Evolutionary conservation across 495 filamentous ascomycete species (phyloP).

Genomic region (Lophiostoma macrostomum): DNA sequence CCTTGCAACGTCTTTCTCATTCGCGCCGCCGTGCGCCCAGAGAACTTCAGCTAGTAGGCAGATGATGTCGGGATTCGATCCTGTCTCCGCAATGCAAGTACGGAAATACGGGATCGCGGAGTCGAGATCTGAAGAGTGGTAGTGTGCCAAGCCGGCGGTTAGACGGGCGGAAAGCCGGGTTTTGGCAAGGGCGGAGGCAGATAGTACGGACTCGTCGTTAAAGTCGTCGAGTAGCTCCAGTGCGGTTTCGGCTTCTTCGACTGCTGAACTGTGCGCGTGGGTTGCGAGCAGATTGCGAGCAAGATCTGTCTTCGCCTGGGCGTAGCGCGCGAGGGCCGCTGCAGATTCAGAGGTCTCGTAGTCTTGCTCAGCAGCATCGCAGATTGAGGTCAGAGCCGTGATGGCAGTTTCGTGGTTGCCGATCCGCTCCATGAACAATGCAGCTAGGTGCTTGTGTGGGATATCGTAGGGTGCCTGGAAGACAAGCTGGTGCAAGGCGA

Average conservation of each 20-base stretch:
- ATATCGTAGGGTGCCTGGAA: constrained; percentile 64
- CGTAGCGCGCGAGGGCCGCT: constrained; percentile 66
- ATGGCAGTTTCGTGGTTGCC: constrained; percentile 64
- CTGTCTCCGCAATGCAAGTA: constrained; percentile 73
- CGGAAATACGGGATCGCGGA: constrained; percentile 75
- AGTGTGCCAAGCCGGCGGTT: constrained; percentile 78
- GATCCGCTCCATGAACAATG: constrained; percentile 76
- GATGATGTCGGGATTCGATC: constrained; percentile 75
- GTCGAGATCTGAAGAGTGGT: constrained; percentile 61
- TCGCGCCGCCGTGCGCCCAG: constrained; percentile 81
- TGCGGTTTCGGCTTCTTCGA: constrained; percentile 54
- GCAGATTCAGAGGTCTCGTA: constrained; percentile 81
- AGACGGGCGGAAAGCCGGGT: constrained; percentile 80
- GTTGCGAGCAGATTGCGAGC: constrained; percentile 72
- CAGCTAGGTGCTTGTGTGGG: constrained; percentile 70
- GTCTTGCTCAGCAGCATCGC: constrained; percentile 65
- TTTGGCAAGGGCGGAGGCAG: constrained; percentile 53
- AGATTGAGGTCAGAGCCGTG: constrained; percentile 61
- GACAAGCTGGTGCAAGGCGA: constrained; percentile 79
- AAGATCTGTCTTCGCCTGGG: constrained; percentile 83
- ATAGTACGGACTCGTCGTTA: constrained; percentile 51
- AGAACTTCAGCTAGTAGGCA: constrained; percentile 86
- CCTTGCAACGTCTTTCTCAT: constrained; percentile 69
- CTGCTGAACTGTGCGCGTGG: constrained; percentile 59
- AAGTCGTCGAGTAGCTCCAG: constrained; percentile 39